Base-by-base conservation (phyloP, 2,329 filamentous ascomycete genomes). In the Dactylellina cionopaga region DNA sequence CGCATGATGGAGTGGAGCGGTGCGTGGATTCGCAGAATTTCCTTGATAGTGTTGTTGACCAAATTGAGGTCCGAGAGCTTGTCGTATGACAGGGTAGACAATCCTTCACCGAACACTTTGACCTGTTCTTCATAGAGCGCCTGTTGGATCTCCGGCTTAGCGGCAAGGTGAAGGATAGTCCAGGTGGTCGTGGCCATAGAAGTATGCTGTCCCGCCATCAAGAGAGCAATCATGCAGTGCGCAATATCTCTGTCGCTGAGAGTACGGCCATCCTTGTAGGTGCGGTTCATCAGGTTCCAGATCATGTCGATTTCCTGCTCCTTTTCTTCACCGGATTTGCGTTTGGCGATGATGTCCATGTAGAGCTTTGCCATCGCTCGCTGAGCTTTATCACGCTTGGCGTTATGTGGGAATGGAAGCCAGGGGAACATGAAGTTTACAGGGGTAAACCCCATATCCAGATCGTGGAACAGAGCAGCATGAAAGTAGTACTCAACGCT, bases 361-460 rank as follows among this genome's bases (percentile, higher is more conserved):
- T 93, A 93, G 24, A 90, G 84, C 35, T 85, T 81, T 11, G 87
- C 82, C 88, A 92, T 92, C 76, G 88, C 90, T 64, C 83, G 83
- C 75, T 90, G 89, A 0, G 91, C 91, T 46, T 81, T 80, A 78
- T 94, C 91, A 52, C 91, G 86, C 71, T 85, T 87, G 74, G 88
- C 85, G 80, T 94, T 94, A 76, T 89, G 88, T 0, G 91, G 90
- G 1, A 94, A 84, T 0, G 91, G 90, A 15, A 87, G 86, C 90
- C 90, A 92, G 5, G 90, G 89, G 46, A 93, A 83, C 83, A 91
- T 86, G 80, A 94, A 93, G 83, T 94, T 94, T 83, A 92, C 87
- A 0, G 90, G 90, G 5, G 84, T 85, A 80, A 94, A 93, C 27
- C 91, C 91, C 81, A 87, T 86, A 79, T 93, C 91, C 44, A 94